Evolutionary conservation across 192 early-diverging fungal genomes (phyloP), one percentile per base, ranked within the genome.

Genomic region (Coemansia umbellata): DNA sequence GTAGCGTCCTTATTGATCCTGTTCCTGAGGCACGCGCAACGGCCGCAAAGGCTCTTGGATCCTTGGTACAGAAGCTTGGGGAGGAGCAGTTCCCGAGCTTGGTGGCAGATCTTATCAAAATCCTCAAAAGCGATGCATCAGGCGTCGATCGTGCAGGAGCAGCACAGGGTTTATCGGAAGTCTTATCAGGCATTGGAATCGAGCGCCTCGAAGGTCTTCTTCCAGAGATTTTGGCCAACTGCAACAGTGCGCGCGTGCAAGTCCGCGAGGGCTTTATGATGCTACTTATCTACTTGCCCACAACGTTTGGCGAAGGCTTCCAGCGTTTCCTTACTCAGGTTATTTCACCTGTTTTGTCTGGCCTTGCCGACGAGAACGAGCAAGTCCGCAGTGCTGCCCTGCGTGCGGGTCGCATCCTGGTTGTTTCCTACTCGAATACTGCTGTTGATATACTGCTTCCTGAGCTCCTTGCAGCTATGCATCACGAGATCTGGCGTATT

Each of bases 261-360:
- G 89, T 96, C 18, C 90, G 97, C 33, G 95, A 99, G 78, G 97
- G 97, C 52, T 99, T 95, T 61, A 91, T 97, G 56, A 91, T 90
- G 4, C 79, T 99, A 61, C 84, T 99, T 19, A 84, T 98, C 23
- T 99, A 93, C 74, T 74, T 99, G 58, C 97, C 97, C 26, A 88
- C 90, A 2, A 99, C 97, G 2, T 93, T 91, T 75, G 93, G 93
- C 43, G 82, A 85, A 22, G 80, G 80, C n/a, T 99, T 96, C 83
- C 85, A 86, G 63, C 89, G 87, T 36, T 97, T 97, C 63, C 74
- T 99, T 42, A 85, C 85, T 9, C 81, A 84, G 26, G 87, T 92
- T 42, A 85, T 99, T 63, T 88, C 97, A 51, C 83, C 89, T 5
- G 86, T 99, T 47, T 75, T 99, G 39, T 66, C 83, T 35, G 94